Evolutionary conservation across 2,329 filamentous ascomycete genomes (phyloP).

Genomic region (Aureobasidium sp.): DNA sequence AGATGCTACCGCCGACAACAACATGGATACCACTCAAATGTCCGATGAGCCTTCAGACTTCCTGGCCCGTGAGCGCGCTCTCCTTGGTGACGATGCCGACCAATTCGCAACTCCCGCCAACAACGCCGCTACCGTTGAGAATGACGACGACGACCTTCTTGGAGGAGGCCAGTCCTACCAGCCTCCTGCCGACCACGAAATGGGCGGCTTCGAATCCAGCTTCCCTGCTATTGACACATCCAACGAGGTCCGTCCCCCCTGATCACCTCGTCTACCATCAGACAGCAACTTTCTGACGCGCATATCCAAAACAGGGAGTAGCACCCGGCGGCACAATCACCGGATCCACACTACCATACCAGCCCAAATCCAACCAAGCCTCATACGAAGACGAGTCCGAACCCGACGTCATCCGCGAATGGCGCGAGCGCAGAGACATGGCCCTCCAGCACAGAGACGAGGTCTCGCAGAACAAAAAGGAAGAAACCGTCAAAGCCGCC

Average conservation of each 20-base stretch:
- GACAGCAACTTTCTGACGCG: background rate
- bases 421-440: constrained; percentile 82
- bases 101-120: constrained; percentile 78
- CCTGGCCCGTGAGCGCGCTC: constrained; percentile 79
- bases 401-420: constrained; percentile 77
- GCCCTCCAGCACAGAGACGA: constrained; percentile 77
- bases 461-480: constrained; percentile 72
- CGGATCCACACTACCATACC: constrained; percentile 53
- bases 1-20: constrained; percentile 43
- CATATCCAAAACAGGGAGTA: constrained; percentile 47
- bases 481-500: constrained; percentile 78
- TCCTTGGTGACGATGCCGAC: constrained; percentile 85
- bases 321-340: constrained; percentile 75
- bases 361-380: constrained; percentile 37
- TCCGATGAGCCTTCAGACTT: constrained; percentile 69
- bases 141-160: constrained; percentile 49
- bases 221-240: constrained; percentile 74
- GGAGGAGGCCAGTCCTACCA: constrained; percentile 42
- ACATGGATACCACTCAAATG: constrained; percentile 43
- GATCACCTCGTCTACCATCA: background rate
- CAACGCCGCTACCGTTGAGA: constrained; percentile 52
- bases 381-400: constrained; percentile 67
- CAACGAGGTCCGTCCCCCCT: constrained; percentile 54
- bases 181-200: constrained; percentile 40
- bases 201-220: constrained; percentile 70